Evolutionary conservation across 1,139 yeast genomes (phyloP).

Genomic region (Pichia sp.): DNA sequence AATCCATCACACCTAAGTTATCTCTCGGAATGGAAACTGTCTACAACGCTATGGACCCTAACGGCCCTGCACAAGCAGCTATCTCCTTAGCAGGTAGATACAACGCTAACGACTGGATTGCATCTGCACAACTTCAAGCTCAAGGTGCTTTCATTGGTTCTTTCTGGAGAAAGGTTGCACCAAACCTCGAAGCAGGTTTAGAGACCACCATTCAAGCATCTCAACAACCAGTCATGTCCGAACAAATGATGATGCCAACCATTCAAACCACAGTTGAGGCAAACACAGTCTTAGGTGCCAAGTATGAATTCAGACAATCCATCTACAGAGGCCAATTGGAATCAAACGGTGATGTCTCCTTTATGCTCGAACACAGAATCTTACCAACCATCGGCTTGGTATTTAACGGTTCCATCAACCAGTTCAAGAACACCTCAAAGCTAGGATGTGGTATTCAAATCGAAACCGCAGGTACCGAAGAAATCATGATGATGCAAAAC

Average conservation of each 20-base stretch:
- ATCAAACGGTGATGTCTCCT: slow-evolving; percentile 83
- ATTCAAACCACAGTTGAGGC: slow-evolving; percentile 83
- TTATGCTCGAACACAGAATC: slow-evolving; percentile 88
- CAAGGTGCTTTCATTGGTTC: slow-evolving; percentile 87
- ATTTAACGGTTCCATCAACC: slow-evolving; percentile 94
- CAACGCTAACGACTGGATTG: slow-evolving; percentile 83
- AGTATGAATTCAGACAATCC: slow-evolving; percentile 96
- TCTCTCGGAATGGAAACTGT: slow-evolving; percentile 91
- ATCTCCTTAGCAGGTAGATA: slow-evolving; percentile 89
- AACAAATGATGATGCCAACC: slow-evolving; percentile 61
- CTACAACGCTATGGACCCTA: slow-evolving; percentile 71
- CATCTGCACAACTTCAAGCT: slow-evolving; percentile 90
- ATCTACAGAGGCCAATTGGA: slow-evolving; percentile 94
- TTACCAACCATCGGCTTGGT: slow-evolving; percentile 85
- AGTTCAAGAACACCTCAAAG: slow-evolving; percentile 73
- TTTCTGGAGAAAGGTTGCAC: slow-evolving; percentile 90
- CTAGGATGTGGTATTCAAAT: slow-evolving; percentile 93
- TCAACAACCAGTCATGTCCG: slow-evolving; percentile 72
- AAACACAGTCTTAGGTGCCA: slow-evolving; percentile 90
- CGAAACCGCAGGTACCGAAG: slow-evolving; percentile 92
- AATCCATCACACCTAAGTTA: slow-evolving; percentile 75
- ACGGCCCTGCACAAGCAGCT: slow-evolving; percentile 88
- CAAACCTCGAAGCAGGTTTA: slow-evolving; percentile 93
- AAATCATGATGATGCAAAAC: slow-evolving; percentile 68
- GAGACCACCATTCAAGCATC: slow-evolving; percentile 83